phyloP scores from a whole-genome alignment of 345 rosid genomes.

The Lenwebbia sp. region DNA sequence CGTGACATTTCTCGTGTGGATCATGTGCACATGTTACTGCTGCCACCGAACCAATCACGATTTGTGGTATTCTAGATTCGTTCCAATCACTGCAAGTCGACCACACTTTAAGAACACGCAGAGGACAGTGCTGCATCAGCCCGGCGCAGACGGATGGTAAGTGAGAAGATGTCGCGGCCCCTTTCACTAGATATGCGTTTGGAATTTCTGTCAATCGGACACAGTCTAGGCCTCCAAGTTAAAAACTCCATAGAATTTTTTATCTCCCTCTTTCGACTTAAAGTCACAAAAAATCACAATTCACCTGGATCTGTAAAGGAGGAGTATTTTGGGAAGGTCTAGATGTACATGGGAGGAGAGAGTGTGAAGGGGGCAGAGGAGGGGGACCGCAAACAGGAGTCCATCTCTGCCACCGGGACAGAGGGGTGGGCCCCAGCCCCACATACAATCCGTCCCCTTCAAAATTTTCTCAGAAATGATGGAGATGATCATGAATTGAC shows the following conservation, averaged over 20 bases:
- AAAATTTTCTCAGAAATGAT: background rate
- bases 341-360: background rate
- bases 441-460: background rate
- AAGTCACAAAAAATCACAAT: background rate
- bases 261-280: no score
- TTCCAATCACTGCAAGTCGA: background rate
- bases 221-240: background rate
- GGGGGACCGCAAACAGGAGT: background rate
- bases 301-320: background rate
- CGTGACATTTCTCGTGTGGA: background rate
- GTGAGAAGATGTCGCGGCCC: background rate
- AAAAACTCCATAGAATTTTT: background rate
- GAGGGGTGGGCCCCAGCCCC: background rate
- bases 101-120: background rate
- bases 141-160: background rate
- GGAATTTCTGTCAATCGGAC: background rate
- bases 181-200: background rate
- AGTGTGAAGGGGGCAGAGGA: rapidly evolving
- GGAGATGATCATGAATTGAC: background rate
- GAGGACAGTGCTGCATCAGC: background rate
- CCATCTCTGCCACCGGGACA: background rate
- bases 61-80: background rate
- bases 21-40: background rate
- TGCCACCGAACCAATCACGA: background rate
- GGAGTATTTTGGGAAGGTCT: background rate